Conservation (phyloP, 495 filamentous ascomycete genomes). For the Daldinia loculata region DNA sequence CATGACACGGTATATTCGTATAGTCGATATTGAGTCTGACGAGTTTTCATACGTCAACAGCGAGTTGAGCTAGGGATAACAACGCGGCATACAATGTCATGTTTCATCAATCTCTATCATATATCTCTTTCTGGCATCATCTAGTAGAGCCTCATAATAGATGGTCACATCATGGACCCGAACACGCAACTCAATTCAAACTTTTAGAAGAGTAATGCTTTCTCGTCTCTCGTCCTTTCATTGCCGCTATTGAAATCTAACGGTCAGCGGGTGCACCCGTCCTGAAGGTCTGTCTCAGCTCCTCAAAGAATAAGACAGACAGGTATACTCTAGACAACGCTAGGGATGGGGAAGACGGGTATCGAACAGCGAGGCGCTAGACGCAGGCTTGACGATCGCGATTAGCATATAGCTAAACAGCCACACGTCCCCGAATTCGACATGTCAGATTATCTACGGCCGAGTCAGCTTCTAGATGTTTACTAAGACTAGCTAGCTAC, state of each 20-base stretch:
- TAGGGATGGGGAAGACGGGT: neutral
- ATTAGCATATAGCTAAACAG: neutral
- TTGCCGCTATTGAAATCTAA: neutral
- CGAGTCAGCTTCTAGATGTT: neutral
- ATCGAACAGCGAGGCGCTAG: neutral
- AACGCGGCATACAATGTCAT: neutral
- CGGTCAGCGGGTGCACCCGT: slow-evolving; percentile 22
- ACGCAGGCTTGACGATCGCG: neutral
- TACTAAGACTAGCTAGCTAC: neutral
- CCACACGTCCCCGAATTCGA: neutral
- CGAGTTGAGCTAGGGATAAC: neutral
- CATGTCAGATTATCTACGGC: neutral
- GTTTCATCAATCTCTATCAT: slow-evolving; percentile 2
- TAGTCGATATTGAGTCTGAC: neutral
- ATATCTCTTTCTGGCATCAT: neutral
- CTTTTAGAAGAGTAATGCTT: neutral
- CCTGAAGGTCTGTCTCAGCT: neutral
- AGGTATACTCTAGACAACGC: neutral
- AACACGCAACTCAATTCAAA: neutral
- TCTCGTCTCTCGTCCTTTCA: neutral
- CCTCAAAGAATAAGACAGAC: neutral
- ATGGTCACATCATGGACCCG: slow-evolving; percentile 5
- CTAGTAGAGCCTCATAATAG: neutral
- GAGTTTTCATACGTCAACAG: neutral
- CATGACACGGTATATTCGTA: neutral